These are phyloP conservation scores for Pichia sp. DNA, from an alignment of 1,139 yeast species.

Conservation along the genomic window DNA sequence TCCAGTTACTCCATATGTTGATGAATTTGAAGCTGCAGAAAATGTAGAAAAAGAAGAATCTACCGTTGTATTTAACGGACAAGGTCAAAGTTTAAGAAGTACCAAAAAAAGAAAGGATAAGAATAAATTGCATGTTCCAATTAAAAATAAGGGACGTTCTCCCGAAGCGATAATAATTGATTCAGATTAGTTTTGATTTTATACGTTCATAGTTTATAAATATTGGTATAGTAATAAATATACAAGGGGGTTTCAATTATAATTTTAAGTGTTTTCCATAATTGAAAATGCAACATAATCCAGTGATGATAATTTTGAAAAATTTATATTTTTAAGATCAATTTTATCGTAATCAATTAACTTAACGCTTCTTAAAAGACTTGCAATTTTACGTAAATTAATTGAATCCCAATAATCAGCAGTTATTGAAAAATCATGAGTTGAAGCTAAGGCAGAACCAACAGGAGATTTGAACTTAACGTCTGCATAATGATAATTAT, in stretches of 20 bases:
- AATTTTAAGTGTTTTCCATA: neutral
- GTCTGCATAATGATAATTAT: conserved; percentile 36
- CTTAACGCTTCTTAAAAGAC: conserved; percentile 28
- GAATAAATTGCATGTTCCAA: conserved; percentile 32
- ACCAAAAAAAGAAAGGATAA: conserved; percentile 67
- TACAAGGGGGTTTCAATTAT: neutral
- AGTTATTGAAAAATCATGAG: conserved; percentile 38
- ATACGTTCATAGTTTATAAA: neutral
- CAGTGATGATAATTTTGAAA: neutral
- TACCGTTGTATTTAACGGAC: conserved; percentile 44
- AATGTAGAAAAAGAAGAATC: conserved; percentile 21
- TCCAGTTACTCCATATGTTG: conserved; percentile 70
- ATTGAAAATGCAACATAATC: conserved; percentile 10
- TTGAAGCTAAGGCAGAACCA: conserved; percentile 33
- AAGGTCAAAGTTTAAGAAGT: conserved; percentile 68
- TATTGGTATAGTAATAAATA: neutral
- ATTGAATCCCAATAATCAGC: conserved; percentile 44
- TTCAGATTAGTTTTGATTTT: conserved; percentile 27
- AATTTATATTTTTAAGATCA: neutral
- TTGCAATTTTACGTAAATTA: conserved; percentile 41
- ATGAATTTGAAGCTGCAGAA: conserved; percentile 37
- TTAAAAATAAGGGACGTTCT: conserved; percentile 47
- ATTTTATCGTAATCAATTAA: conserved; percentile 6
- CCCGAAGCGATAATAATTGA: conserved; percentile 81
- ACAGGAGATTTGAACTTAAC: conserved; percentile 30